Evolutionary conservation across 1,139 yeast species (phyloP).

Genomic region (Blastobotrys capitulatus): DNA sequence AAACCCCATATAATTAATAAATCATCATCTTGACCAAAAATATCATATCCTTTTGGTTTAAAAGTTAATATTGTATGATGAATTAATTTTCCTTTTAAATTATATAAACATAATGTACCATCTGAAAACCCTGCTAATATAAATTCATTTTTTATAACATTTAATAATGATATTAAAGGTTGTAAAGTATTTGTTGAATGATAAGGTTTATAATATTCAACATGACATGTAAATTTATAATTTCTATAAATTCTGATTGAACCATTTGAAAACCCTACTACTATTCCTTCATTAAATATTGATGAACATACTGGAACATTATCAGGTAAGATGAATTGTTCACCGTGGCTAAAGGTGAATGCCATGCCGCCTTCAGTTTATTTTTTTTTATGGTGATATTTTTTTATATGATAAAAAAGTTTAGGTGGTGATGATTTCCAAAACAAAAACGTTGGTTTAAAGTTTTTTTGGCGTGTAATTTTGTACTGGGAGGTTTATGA

Average conservation of each 20-base stretch:
- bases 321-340: constrained; percentile 1
- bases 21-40: constrained; percentile 9
- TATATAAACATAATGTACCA: constrained; percentile 14
- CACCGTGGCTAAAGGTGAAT: constrained; percentile 14
- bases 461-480: no score
- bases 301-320: constrained; percentile 9
- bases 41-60: constrained; percentile 17
- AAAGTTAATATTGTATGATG: constrained; percentile 15
- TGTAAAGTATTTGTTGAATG: constrained; percentile 7
- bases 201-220: constrained; percentile 9
- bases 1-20: constrained; percentile 22
- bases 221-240: neutral
- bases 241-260: constrained; percentile 11
- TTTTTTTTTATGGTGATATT: neutral
- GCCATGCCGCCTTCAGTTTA: constrained; percentile 4
- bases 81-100: constrained; percentile 16
- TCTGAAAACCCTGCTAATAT: constrained; percentile 15
- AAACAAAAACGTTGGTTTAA: no score
- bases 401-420: no score
- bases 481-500: no score
- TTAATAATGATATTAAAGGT: constrained; percentile 7
- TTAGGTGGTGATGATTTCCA: no score
- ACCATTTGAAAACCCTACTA: constrained; percentile 14
- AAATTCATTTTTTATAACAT: constrained; percentile 5
- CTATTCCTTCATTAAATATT: constrained; percentile 6